Evolutionary conservation across 441 rosid genomes (phyloP).

Genomic region (Adansonia grandidieri): DNA sequence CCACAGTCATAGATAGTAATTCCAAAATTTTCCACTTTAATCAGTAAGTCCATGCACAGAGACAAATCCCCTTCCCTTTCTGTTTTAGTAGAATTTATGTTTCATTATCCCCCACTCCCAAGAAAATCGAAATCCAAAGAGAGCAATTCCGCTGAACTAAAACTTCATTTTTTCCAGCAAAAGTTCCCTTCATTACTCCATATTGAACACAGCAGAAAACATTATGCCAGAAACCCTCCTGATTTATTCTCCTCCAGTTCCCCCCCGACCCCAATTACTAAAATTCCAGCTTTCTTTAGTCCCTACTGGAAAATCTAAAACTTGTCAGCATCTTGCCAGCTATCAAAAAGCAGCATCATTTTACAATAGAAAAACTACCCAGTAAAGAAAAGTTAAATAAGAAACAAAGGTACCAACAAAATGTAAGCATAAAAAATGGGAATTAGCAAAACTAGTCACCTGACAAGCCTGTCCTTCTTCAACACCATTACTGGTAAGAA

Average conservation of each 20-base stretch:
- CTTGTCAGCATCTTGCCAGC: constrained; percentile 7
- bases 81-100: neutral
- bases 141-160: neutral
- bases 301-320: constrained; percentile 24
- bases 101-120: neutral
- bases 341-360: constrained; percentile 14
- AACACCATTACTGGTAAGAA: constrained; percentile 57
- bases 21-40: neutral
- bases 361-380: neutral
- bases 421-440: neutral
- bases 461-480: constrained; percentile 70
- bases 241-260: neutral
- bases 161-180: neutral
- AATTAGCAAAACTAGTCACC: constrained; percentile 38
- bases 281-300: neutral
- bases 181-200: neutral
- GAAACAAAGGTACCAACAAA: neutral
- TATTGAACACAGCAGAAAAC: neutral
- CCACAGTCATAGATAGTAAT: neutral
- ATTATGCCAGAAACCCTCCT: neutral
- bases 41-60: constrained; percentile 11
- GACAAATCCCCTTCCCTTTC: neutral
- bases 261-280: neutral
- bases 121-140: neutral
- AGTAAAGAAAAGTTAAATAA: constrained; percentile 17